Evolutionary conservation across 1,139 yeast species (phyloP).

Genomic region (Arxiozyma heterogenica): DNA sequence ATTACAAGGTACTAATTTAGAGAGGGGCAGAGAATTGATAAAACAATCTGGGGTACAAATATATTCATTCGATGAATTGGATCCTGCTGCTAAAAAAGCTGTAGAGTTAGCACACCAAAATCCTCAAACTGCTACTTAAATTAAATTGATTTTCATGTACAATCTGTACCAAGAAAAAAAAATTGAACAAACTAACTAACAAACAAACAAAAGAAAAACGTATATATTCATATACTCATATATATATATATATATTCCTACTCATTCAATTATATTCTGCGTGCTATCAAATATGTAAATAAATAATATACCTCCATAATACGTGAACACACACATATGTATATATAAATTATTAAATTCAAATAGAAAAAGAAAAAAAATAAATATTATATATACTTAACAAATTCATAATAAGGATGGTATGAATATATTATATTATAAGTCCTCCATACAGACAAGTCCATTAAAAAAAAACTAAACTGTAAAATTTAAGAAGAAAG

Average conservation of each 20-base stretch:
- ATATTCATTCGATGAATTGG: conserved; percentile 84
- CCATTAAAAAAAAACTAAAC: no score
- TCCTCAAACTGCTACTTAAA: background rate
- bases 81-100: conserved; percentile 94
- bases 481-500: no score
- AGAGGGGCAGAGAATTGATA: conserved; percentile 79
- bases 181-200: background rate
- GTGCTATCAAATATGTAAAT: background rate
- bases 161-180: no score
- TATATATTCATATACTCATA: no score
- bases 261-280: background rate
- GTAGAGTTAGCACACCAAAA: conserved; percentile 48
- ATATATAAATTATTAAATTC: no score
- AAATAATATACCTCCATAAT: background rate
- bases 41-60: conserved; percentile 86
- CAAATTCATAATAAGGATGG: no score
- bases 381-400: no score
- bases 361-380: no score
- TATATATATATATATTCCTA: background rate
- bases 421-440: no score
- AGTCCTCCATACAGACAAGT: no score
- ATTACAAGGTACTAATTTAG: conserved; percentile 95
- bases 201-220: background rate
- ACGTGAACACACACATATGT: background rate
- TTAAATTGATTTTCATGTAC: background rate